phyloP scores from a whole-genome alignment of 1,139 yeast species.

The Candida mesenterica region DNA sequence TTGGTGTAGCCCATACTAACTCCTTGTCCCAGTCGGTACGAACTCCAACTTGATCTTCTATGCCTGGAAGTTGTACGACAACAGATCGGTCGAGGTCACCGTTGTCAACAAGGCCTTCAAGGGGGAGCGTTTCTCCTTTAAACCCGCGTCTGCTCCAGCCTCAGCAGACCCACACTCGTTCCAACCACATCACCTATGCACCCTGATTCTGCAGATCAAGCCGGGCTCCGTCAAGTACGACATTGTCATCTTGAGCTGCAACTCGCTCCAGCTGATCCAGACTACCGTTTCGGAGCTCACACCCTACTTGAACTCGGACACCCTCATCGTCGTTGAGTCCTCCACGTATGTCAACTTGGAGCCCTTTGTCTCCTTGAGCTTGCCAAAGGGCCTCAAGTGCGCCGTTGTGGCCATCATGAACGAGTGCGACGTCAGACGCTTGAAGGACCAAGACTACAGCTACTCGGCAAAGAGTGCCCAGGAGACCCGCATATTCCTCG shows the following conservation, averaged over 20 bases:
- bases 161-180: conserved; percentile 17
- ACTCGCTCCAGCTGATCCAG: conserved; percentile 46
- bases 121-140: conserved; percentile 5
- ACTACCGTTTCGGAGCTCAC: conserved; percentile 24
- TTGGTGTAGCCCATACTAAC: no score
- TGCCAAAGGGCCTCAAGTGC: conserved; percentile 29
- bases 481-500: conserved; percentile 43
- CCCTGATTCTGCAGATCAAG: conserved; percentile 19
- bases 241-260: conserved; percentile 34
- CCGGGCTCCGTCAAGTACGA: conserved; percentile 25
- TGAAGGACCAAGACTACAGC: conserved; percentile 18
- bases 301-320: conserved; percentile 29
- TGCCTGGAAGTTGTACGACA: conserved; percentile 46
- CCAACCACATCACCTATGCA: conserved; percentile 23
- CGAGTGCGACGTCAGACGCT: conserved; percentile 57
- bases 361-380: conserved; percentile 53
- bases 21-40: conserved; percentile 41
- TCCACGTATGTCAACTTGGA: conserved; percentile 72
- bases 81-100: conserved; percentile 37
- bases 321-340: conserved; percentile 62
- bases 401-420: conserved; percentile 60
- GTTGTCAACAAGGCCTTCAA: conserved; percentile 23
- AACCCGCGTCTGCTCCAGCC: conserved; percentile 2
- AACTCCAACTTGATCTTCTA: conserved; percentile 52
- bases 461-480: conserved; percentile 28